These are phyloP conservation scores for Claviceps lovelessii DNA, from an alignment of 2,329 filamentous ascomycete species.

Conservation along the genomic window DNA sequence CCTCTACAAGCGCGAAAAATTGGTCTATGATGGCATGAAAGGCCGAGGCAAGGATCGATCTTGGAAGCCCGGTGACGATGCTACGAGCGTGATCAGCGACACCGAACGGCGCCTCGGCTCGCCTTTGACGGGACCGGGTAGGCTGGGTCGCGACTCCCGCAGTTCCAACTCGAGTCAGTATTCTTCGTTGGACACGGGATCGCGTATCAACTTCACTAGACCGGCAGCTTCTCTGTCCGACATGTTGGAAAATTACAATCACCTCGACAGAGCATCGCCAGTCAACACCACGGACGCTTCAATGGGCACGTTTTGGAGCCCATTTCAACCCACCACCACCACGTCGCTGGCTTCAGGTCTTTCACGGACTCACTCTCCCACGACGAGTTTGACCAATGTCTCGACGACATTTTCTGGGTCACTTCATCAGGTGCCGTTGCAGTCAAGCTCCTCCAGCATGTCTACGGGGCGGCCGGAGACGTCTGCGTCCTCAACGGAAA, in stretches of 20 bases:
- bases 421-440: slow-evolving; percentile 25
- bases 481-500: slow-evolving; percentile 53
- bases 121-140: slow-evolving; percentile 31
- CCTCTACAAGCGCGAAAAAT: slow-evolving; percentile 66
- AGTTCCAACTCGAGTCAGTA: slow-evolving; percentile 55
- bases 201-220: slow-evolving; percentile 46
- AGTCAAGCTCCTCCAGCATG: slow-evolving; percentile 31
- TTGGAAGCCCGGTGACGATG: slow-evolving; percentile 32
- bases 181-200: slow-evolving; percentile 52
- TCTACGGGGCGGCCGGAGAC: slow-evolving; percentile 47
- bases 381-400: slow-evolving; percentile 45
- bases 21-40: slow-evolving; percentile 36
- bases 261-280: slow-evolving; percentile 55
- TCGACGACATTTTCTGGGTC: slow-evolving; percentile 34
- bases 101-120: slow-evolving; percentile 33
- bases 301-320: slow-evolving; percentile 76
- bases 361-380: slow-evolving; percentile 46
- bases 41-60: slow-evolving; percentile 31
- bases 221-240: slow-evolving; percentile 46
- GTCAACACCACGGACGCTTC: slow-evolving; percentile 56
- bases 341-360: slow-evolving; percentile 48
- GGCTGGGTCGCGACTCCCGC: slow-evolving; percentile 38
- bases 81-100: slow-evolving; percentile 41
- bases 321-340: slow-evolving; percentile 48
- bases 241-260: slow-evolving; percentile 54